A percentile compares a stretch with the other conserved stretches of the same genome.
Evolutionary conservation across 2,329 filamentous ascomycete species (phyloP).

Genomic region (Ascochyta viciae-villosae): DNA sequence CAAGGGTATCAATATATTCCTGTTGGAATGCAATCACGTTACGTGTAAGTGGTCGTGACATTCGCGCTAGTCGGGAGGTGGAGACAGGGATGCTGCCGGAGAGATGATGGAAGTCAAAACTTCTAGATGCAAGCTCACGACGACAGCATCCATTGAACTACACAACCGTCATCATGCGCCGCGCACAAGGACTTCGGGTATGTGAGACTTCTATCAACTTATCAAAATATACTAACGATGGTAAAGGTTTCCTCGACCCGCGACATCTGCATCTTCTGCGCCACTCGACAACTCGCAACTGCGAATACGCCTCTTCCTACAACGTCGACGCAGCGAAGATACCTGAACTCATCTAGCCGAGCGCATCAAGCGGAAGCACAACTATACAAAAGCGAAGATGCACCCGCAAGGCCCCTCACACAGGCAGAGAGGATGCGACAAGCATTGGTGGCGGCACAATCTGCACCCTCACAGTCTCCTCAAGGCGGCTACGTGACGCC

Average conservation of each 20-base stretch:
- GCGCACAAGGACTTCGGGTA: slow-evolving; percentile 41
- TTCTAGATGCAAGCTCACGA: slow-evolving; percentile 10
- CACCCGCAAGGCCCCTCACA: slow-evolving; percentile 27
- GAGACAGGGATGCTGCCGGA: slow-evolving; percentile 4
- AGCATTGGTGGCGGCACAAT: slow-evolving; percentile 24
- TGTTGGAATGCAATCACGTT: not conserved
- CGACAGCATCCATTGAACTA: not conserved
- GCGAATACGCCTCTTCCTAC: slow-evolving; percentile 25
- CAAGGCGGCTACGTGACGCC: slow-evolving; percentile 27
- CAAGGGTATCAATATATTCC: no score
- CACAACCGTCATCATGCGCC: slow-evolving; percentile 32
- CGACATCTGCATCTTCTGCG: slow-evolving; percentile 50
- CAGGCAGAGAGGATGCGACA: slow-evolving; percentile 41
- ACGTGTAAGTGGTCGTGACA: slow-evolving; percentile 1
- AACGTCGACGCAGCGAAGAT: slow-evolving; percentile 35
- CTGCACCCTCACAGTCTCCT: slow-evolving; percentile 3
- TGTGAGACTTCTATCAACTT: not conserved
- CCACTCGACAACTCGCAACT: slow-evolving; percentile 41
- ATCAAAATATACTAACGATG: not conserved
- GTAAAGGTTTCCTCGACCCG: slow-evolving; percentile 43
- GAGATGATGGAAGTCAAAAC: slow-evolving; percentile 4
- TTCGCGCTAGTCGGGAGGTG: slow-evolving; percentile 3
- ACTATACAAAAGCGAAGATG: slow-evolving; percentile 34
- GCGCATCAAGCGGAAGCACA: slow-evolving; percentile 39
- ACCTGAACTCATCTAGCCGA: slow-evolving; percentile 44